phyloP scores from a whole-genome alignment of 2,329 filamentous ascomycete species.

The Arthrocladium fulminans region DNA sequence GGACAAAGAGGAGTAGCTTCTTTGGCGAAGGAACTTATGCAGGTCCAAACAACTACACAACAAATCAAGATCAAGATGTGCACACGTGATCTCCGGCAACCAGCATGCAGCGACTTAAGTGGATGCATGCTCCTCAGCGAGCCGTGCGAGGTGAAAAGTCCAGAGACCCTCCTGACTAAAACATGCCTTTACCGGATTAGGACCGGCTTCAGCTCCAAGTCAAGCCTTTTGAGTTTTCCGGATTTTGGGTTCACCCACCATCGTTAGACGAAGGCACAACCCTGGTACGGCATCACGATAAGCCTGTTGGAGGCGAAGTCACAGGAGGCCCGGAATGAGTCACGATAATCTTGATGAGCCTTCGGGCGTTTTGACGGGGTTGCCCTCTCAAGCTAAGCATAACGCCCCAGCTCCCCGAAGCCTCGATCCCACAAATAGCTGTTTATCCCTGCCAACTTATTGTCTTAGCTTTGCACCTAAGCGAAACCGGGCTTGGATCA shows the following conservation, averaged over 20 bases:
- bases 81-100: background rate
- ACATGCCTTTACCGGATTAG: background rate
- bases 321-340: background rate
- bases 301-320: background rate
- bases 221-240: background rate
- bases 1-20: background rate
- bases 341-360: background rate
- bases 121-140: too few species aligned
- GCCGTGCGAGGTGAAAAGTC: too few species aligned
- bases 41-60: background rate
- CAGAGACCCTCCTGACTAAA: too few species aligned
- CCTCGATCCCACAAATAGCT: background rate
- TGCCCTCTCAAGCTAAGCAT: background rate
- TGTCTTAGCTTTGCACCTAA: conserved; percentile 3
- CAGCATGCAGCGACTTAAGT: too few species aligned
- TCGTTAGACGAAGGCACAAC: background rate
- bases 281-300: background rate
- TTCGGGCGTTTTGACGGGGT: background rate
- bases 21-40: background rate
- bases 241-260: background rate
- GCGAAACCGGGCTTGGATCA: background rate
- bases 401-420: background rate
- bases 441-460: background rate
- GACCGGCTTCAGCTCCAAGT: background rate
- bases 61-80: background rate